Percentiles rank a stretch among this genome's conserved stretches.
phyloP scores from a whole-genome alignment of 202 grass and related monocot species.

The Elaeis oleifera region DNA sequence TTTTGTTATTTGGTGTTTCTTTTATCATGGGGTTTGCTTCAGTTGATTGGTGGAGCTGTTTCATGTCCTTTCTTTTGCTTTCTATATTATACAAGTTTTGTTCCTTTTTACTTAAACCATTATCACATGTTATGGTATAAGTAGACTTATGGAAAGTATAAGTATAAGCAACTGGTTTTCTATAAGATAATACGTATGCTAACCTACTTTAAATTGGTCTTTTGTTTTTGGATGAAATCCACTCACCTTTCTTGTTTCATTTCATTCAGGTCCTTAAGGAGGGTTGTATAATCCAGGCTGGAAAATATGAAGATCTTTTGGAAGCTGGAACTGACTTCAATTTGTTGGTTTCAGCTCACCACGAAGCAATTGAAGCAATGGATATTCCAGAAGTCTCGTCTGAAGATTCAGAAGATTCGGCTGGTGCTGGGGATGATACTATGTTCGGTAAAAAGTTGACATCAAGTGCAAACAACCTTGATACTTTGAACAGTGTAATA shows the following conservation, averaged over 20 bases:
- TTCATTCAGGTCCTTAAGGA: slow-evolving; percentile 74
- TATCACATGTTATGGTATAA: no score
- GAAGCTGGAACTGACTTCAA: slow-evolving; percentile 94
- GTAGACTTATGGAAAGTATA: no score
- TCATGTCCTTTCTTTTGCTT: no score
- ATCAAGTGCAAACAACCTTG: slow-evolving; percentile 60
- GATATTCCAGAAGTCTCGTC: slow-evolving; percentile 25
- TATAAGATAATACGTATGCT: no score
- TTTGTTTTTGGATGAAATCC: background rate
- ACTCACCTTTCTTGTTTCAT: background rate
- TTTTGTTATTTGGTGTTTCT: no score
- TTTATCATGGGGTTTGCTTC: no score
- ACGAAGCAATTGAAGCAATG: slow-evolving; percentile 93
- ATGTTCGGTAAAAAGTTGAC: slow-evolving; percentile 56
- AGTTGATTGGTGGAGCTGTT: no score
- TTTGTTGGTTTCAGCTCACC: slow-evolving; percentile 78
- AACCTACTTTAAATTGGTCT: no score
- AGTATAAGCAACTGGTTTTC: no score
- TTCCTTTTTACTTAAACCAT: no score
- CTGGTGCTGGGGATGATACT: slow-evolving; percentile 31
- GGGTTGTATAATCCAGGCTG: slow-evolving; percentile 84
- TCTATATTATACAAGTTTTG: no score
- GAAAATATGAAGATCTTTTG: slow-evolving; percentile 94
- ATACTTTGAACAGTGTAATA: slow-evolving; percentile 30
- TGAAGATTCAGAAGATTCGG: slow-evolving; percentile 45